A percentile compares a stretch with the other conserved stretches of the same genome.
phyloP scores from a whole-genome alignment of 495 filamentous ascomycete species.

The Daldinia concentrica region DNA sequence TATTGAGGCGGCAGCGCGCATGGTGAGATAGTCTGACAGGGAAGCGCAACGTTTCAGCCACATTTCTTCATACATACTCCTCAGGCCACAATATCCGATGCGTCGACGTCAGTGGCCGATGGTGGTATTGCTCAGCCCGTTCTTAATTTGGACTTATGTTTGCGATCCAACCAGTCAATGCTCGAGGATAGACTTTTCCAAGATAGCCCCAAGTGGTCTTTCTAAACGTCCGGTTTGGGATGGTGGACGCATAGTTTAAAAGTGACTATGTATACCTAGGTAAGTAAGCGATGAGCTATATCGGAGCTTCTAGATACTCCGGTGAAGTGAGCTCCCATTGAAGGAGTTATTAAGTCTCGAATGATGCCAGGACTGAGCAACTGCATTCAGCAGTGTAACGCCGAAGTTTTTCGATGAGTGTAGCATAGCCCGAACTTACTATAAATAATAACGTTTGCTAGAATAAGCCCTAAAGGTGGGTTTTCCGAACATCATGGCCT shows the following conservation, averaged over 20 bases:
- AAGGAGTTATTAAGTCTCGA: background rate
- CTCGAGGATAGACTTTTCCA: slow-evolving; percentile 6
- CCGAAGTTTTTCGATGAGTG: background rate
- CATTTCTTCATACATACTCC: slow-evolving; percentile 1
- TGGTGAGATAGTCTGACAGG: background rate
- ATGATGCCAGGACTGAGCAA: background rate
- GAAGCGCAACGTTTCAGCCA: slow-evolving; percentile 36
- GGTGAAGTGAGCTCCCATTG: background rate
- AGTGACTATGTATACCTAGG: too few species aligned
- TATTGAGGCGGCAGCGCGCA: slow-evolving; percentile 4
- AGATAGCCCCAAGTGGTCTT: slow-evolving; percentile 11
- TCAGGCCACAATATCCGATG: slow-evolving; percentile 12
- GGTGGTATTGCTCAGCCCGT: slow-evolving; percentile 9
- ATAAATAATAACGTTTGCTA: slow-evolving; percentile 1
- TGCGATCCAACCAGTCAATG: slow-evolving; percentile 21
- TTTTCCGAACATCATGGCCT: background rate
- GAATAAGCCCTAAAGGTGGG: background rate
- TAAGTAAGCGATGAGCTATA: background rate
- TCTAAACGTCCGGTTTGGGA: slow-evolving; percentile 13
- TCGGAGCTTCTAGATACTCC: slow-evolving; percentile 20
- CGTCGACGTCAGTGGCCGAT: slow-evolving; percentile 14
- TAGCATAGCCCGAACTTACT: background rate
- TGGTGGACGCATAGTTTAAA: background rate
- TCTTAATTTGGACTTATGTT: slow-evolving; percentile 15
- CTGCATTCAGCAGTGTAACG: background rate